phyloP scores from a whole-genome alignment of 257 asterid species.

The Salvia rosmarinus region DNA sequence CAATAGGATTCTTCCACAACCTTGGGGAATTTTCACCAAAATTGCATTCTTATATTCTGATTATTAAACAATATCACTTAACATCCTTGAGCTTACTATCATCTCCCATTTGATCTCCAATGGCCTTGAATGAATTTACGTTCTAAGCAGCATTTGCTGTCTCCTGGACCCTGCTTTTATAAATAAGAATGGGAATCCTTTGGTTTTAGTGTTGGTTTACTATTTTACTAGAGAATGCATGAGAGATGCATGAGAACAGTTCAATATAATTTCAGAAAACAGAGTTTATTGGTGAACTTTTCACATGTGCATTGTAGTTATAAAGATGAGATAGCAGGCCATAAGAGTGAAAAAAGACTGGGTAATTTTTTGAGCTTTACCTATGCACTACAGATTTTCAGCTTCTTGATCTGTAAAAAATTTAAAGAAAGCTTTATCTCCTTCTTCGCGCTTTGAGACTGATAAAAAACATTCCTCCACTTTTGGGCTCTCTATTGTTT shows the following conservation, averaged over 20 bases:
- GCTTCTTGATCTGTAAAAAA: neutral
- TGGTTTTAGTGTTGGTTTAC: neutral
- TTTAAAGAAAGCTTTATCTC: neutral
- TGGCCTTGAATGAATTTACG: neutral
- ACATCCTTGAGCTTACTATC: neutral
- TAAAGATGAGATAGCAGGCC: neutral
- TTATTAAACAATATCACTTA: neutral
- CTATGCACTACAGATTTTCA: neutral
- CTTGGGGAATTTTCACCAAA: neutral
- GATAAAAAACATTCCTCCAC: neutral
- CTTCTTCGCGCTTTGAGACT: neutral
- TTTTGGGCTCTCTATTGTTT: neutral
- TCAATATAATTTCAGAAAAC: neutral
- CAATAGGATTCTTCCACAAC: conserved; percentile 12
- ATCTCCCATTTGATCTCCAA: neutral
- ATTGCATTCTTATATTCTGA: too few species aligned
- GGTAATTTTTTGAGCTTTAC: neutral
- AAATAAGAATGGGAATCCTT: too few species aligned
- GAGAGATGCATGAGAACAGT: neutral
- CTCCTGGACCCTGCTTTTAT: neutral
- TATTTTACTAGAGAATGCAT: neutral
- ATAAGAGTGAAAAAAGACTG: neutral
- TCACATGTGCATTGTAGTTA: neutral
- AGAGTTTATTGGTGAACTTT: neutral
- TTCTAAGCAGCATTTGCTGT: neutral